A percentile compares a stretch with the other conserved stretches of the same genome.
Evolutionary conservation across 2,329 filamentous ascomycete species (phyloP).

Genomic region (Pestalotiopsis fici): DNA sequence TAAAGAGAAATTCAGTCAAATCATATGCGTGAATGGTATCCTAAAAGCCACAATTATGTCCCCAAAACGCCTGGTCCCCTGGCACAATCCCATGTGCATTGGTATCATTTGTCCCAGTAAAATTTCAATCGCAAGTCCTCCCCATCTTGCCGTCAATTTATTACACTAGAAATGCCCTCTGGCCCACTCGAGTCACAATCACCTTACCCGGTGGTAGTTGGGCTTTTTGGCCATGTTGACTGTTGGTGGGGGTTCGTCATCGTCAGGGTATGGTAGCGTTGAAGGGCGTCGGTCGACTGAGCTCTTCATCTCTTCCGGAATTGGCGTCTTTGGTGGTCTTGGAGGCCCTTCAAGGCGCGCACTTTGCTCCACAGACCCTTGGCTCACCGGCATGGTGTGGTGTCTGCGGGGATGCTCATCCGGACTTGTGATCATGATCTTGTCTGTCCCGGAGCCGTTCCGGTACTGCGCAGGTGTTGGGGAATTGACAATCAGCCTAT

Average conservation of each 20-base stretch:
- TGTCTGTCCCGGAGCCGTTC: constrained; percentile 62
- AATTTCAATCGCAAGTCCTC: background rate
- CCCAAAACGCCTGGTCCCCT: constrained; percentile 3
- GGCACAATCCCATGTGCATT: background rate
- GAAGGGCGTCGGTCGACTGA: constrained; percentile 29
- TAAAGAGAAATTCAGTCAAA: background rate
- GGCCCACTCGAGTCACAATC: background rate
- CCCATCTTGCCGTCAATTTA: background rate
- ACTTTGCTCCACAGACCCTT: constrained; percentile 27
- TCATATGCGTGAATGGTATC: constrained; percentile 13
- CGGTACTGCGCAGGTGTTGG: constrained; percentile 62
- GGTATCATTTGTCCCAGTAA: background rate
- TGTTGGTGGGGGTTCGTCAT: constrained; percentile 75
- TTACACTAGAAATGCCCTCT: background rate
- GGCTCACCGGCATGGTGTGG: constrained; percentile 22
- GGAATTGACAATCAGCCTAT: constrained; percentile 56
- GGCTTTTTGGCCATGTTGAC: constrained; percentile 89
- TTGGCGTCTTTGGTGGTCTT: constrained; percentile 75
- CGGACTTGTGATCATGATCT: constrained; percentile 63
- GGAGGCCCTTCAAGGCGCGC: constrained; percentile 65
- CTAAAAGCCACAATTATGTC: background rate
- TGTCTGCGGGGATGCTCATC: constrained; percentile 58
- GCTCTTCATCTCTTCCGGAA: constrained; percentile 51
- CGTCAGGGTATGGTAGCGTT: constrained; percentile 75
- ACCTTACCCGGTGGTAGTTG: background rate